Base-by-base conservation (phyloP, 257 asterid genomes). In the Nicotiana benthamiana region DNA sequence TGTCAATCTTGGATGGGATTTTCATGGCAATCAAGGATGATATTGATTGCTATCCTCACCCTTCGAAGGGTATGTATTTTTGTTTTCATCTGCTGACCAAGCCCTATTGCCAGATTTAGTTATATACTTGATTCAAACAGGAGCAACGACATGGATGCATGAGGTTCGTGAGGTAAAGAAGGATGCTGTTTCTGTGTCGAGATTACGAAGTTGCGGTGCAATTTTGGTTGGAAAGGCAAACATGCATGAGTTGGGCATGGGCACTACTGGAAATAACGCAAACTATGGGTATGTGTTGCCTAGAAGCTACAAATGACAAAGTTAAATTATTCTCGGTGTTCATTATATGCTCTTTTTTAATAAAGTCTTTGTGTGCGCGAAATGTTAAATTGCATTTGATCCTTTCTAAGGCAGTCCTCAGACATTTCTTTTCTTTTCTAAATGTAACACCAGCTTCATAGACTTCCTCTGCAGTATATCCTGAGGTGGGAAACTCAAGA, bases 211-310 rank as follows among this genome's bases (percentile, higher is more conserved):
- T 54, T 94, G 98, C 84, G 99, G 99, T 77, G 97, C 84, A 79
- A 84, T 96, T 81, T 90, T 96, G 46, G 99, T 94, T 79, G 99
- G 99, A 79, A 96, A 96, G 86, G 99, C 99, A 79, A 96, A 94
- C 89, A 96, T 96, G 99, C 98, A 96, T 89, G 99, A 96, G 85
- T 77, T 96, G 85, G 99, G 99, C 67, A 77, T 96, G 88, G 99
- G 99, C 30, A 91, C 97, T 5, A 92, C 98, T 26, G 99, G 99
- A 88, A 96, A 92, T 80, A 96, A 96, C 84, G 92, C 99, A 83
- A 94, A 96, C 83, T 62, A 94, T 64, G 99, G 99, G 99, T 96
- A 90, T 75, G 86, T 78, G 76, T 57, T 82, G 12, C 82, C 6
- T 18, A 81, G 22, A 78, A 64, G 64, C 83, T 15, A 64, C 53